Conservation (phyloP, 176 grass and related monocot genomes). For the Aegilops sharonensis region DNA sequence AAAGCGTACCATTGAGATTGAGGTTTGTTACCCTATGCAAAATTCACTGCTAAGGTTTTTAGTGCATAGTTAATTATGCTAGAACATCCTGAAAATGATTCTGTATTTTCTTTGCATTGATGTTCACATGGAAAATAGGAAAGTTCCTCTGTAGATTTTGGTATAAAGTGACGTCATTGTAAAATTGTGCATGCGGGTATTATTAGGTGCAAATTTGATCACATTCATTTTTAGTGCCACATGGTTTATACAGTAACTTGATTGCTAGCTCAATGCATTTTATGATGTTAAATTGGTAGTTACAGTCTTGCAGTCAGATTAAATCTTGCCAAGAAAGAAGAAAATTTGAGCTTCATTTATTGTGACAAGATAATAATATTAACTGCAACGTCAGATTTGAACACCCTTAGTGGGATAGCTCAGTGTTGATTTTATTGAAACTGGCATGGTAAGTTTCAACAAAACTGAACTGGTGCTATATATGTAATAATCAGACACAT, state of each 20-base stretch:
- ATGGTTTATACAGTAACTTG: constrained; percentile 3
- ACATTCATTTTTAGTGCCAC: background rate
- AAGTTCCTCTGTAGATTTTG: background rate
- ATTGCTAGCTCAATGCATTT: constrained; percentile 1
- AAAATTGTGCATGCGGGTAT: background rate
- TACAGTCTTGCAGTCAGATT: constrained; percentile 1
- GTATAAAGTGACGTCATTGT: background rate
- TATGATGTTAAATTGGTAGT: constrained; percentile 8
- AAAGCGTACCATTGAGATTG: constrained; percentile 73
- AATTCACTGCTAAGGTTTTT: constrained; percentile 19
- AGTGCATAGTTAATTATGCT: constrained; percentile 13
- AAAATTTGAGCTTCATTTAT: background rate
- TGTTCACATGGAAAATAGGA: constrained; percentile 2
- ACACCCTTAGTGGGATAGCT: background rate
- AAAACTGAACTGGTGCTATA: background rate
- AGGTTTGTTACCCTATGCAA: constrained; percentile 54
- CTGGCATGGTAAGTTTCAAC: background rate
- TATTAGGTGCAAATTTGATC: constrained; percentile 1
- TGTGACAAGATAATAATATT: background rate
- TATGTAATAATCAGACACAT: background rate
- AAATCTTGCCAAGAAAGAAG: background rate
- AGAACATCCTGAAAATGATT: background rate
- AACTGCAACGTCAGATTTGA: background rate
- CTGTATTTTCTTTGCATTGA: background rate
- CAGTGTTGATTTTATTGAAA: background rate